A percentile compares a stretch with the other conserved stretches of the same genome.
phyloP scores from a whole-genome alignment of 2,329 filamentous ascomycete genomes.

The Colletotrichum sidae region DNA sequence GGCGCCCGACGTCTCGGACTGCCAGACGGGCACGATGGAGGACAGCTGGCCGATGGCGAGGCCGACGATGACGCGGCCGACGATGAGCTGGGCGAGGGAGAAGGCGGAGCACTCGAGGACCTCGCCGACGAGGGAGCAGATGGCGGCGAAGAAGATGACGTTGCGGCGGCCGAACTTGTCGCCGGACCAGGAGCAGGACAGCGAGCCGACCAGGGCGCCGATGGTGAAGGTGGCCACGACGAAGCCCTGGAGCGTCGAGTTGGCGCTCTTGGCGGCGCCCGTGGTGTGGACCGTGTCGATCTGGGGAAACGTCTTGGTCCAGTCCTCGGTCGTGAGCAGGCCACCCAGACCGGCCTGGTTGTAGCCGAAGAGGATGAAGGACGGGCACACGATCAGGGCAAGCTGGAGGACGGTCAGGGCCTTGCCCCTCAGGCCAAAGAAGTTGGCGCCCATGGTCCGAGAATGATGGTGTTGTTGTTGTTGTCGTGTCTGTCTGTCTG shows the following conservation, averaged over 20 bases:
- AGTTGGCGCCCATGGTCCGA: constrained; percentile 26
- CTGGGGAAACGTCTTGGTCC: constrained; percentile 51
- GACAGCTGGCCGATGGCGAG: constrained; percentile 52
- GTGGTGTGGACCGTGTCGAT: constrained; percentile 52
- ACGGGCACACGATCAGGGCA: constrained; percentile 55
- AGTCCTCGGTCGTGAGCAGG: constrained; percentile 47
- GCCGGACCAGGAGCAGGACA: constrained; percentile 49
- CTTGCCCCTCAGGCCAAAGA: constrained; percentile 51
- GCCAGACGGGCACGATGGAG: constrained; percentile 55
- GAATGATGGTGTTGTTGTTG: constrained; percentile 11
- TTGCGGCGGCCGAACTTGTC: constrained; percentile 50
- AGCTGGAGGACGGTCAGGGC: constrained; percentile 51
- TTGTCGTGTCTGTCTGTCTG: too few species aligned
- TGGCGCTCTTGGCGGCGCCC: constrained; percentile 44
- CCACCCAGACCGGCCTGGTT: constrained; percentile 54
- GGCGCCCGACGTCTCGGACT: constrained; percentile 51
- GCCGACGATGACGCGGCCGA: constrained; percentile 55
- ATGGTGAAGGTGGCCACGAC: constrained; percentile 52
- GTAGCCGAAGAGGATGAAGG: constrained; percentile 56
- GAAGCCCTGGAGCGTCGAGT: constrained; percentile 52
- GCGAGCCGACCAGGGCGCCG: constrained; percentile 50
- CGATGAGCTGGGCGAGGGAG: constrained; percentile 54
- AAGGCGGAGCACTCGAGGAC: constrained; percentile 50
- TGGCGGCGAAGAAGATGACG: constrained; percentile 46
- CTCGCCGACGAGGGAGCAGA: constrained; percentile 49